Base-by-base conservation (phyloP, 371 early-diverging fungal species). In the Mucor lusitanicus region DNA sequence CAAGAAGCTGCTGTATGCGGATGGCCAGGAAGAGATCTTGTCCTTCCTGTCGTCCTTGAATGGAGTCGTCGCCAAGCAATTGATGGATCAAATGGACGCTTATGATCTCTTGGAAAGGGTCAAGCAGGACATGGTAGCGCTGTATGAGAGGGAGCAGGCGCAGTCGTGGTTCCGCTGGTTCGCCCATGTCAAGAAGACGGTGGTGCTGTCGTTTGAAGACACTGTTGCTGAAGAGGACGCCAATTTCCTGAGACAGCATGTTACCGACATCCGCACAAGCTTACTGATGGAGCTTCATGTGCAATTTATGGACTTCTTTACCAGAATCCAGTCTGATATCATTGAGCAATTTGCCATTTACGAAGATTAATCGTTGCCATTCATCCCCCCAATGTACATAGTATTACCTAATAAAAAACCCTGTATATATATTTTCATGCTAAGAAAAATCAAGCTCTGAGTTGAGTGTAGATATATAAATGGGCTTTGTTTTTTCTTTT, bases 251-350 rank as follows among this genome's bases (percentile, higher is more conserved):
- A 64, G 56, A 48, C 44, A 68, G 1, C 48, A 65, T 58, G 6
- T 68, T 2, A 12, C 62, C 11, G 57, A 68, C 11, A 39, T 72
- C 7, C 50, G 58, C 8, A 55, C 65, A 27, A 57, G 23, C 54
- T 25, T 72, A 11, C 62, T 72, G 25, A 61, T 65, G 56, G 59
- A 68, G 15, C 58, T 68, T 17, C 68, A 72, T 30, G 15, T 48
- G 23, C 68, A 72, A n/a, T 67, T 72, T 30, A 62, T 65, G 44
- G 63, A 68, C 37, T 54, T 72, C 27, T 68, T 48, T 28, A n/a
- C 53, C 9, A n/a, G 44, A 19, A 23, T 72, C 13, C 61, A 65
- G 33, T 23, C 60, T 23, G 72, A 68, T 33, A 59, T 63, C 17
- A 42, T 69, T 13, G 70, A 70, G 1, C 57, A 61, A 48, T 54